Evolutionary conservation across 805 yeast species (phyloP).

Genomic region (Phaffomyces opuntiae): DNA sequence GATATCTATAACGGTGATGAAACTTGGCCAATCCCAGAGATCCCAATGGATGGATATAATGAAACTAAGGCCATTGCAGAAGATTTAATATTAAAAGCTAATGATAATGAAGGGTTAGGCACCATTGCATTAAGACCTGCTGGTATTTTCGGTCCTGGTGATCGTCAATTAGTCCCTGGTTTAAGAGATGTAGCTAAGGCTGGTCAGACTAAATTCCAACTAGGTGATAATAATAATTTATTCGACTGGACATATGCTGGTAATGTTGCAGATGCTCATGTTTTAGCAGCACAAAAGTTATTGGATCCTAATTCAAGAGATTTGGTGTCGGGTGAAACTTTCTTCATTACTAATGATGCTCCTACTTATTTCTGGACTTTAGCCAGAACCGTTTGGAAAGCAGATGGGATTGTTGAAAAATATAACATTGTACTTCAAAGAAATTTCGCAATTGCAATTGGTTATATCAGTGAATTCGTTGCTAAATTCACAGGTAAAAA

Average conservation of each 20-base stretch:
- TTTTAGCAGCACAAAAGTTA: conserved; percentile 78
- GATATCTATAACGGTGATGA: conserved; percentile 91
- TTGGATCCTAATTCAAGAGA: conserved; percentile 37
- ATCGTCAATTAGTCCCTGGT: conserved; percentile 93
- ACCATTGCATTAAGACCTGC: conserved; percentile 94
- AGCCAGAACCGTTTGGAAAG: conserved; percentile 96
- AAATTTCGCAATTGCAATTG: conserved; percentile 73
- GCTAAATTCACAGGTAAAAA: conserved; percentile 71
- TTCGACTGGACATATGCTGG: conserved; percentile 99
- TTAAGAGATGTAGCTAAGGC: conserved; percentile 71
- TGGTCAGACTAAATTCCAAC: conserved; percentile 87
- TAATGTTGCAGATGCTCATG: conserved; percentile 95
- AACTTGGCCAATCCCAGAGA: conserved; percentile 83
- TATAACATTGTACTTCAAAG: conserved; percentile 61
- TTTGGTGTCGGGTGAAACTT: conserved; percentile 74
- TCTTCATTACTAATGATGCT: conserved; percentile 87
- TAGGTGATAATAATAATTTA: conserved; percentile 89
- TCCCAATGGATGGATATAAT: conserved; percentile 95
- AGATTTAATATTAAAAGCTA: conserved; percentile 66
- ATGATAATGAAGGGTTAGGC: conserved; percentile 47
- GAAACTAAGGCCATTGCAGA: conserved; percentile 94
- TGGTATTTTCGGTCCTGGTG: conserved; percentile 98
- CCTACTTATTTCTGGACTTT: conserved; percentile 97
- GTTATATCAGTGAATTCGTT: conserved; percentile 72
- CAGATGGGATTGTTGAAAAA: conserved; percentile 79